A percentile compares a stretch with the other conserved stretches of the same genome.
phyloP scores from a whole-genome alignment of 2,329 filamentous ascomycete genomes.

The Neonectria magnoliae region DNA sequence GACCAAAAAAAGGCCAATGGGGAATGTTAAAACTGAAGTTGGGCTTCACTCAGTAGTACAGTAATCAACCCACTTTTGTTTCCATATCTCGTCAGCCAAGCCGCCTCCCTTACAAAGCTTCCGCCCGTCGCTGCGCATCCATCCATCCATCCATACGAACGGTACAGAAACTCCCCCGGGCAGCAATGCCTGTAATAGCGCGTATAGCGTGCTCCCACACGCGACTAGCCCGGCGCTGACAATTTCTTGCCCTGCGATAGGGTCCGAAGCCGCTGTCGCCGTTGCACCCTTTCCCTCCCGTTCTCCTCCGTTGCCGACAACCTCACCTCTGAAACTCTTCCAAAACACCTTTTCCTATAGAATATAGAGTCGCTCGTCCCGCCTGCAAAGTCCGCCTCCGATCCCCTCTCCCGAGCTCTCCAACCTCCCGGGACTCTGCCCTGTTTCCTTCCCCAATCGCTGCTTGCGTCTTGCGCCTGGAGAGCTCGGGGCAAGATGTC shows the following conservation, averaged over 20 bases:
- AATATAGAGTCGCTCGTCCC: slow-evolving; percentile 1
- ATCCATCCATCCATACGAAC: not conserved
- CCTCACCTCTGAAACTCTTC: slow-evolving; percentile 8
- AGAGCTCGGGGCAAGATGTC: slow-evolving; percentile 42
- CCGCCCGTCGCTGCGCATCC: not conserved
- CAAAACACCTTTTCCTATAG: slow-evolving; percentile 3
- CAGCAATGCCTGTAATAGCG: not conserved
- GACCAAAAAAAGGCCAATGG: slow-evolving; percentile 8
- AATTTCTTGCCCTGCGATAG: slow-evolving; percentile 42
- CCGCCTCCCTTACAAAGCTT: not conserved
- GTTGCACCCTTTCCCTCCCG: slow-evolving; percentile 10
- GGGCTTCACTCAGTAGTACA: not conserved
- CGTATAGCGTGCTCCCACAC: not conserved
- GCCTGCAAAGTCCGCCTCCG: slow-evolving; percentile 14
- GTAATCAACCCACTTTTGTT: not conserved
- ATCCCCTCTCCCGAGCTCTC: slow-evolving; percentile 38
- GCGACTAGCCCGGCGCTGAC: slow-evolving; percentile 36
- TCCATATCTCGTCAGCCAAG: slow-evolving; percentile 11
- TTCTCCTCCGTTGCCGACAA: slow-evolving; percentile 25
- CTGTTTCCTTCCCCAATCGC: slow-evolving; percentile 6
- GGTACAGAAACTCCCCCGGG: not conserved
- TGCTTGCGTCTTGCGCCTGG: slow-evolving; percentile 27
- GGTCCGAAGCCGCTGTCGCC: slow-evolving; percentile 44
- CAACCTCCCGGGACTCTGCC: slow-evolving; percentile 21
- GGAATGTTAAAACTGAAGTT: not conserved